Base-by-base conservation (phyloP, 176 grass and related monocot species). In the Phragmites australis region DNA sequence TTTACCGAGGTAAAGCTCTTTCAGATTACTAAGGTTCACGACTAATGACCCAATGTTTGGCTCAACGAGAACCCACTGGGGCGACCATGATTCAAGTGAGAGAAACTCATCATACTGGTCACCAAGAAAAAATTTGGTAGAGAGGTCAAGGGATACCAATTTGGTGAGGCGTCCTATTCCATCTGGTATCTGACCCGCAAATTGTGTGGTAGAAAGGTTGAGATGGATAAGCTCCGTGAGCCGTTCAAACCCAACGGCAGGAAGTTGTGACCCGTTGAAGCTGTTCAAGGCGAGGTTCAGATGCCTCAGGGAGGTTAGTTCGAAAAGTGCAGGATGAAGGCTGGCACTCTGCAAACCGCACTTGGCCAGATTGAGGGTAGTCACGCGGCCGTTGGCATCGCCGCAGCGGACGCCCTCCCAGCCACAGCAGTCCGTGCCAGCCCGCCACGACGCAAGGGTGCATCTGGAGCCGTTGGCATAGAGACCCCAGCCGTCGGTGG, bases 61-160 rank as follows among this genome's bases (percentile, higher is more conserved):
- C 6, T 34, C n/a, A n/a, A n/a, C n/a, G n/a, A n/a, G n/a, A n/a
- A n/a, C n/a, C n/a, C n/a, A n/a, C n/a, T n/a, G n/a, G n/a, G n/a
- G n/a, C n/a, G n/a, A n/a, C n/a, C n/a, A n/a, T n/a, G n/a, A n/a
- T n/a, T n/a, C n/a, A n/a, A n/a, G n/a, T n/a, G n/a, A n/a, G n/a
- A n/a, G n/a, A n/a, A 37, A 37, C 34, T 37, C 34, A 5, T 37
- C 34, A 2, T 37, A n/a, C n/a, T 9, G 23, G n/a, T n/a, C 44
- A 34, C 15, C 43, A 5, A 47, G 8, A 18, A 0, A 1, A 9
- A 14, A n/a, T n/a, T n/a, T n/a, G n/a, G n/a, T 30, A 12, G 85
- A 91, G 10, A 87, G 30, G n/a, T 91, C 85, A 0, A 91, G 89
- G 0, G 80, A 84, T 0, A 91, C 23, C 17, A 91, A 50, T 31